Percentiles rank a stretch among this genome's conserved stretches.
These are phyloP conservation scores for Capillidium heterosporum DNA, from an alignment of 371 early-diverging fungal species.

Conservation along the genomic window DNA sequence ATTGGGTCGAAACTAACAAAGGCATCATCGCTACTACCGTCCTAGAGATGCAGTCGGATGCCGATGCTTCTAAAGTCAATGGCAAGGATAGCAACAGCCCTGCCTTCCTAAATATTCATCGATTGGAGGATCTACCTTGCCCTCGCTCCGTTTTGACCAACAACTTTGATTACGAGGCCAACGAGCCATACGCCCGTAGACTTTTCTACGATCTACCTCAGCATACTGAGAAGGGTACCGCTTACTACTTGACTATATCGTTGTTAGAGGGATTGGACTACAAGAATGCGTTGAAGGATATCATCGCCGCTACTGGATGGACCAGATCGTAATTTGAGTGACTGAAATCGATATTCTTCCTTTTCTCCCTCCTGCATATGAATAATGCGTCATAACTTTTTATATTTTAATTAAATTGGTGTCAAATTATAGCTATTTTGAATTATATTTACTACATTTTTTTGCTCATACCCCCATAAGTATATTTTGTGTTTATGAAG, in stretches of 20 bases:
- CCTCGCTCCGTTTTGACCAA: not conserved
- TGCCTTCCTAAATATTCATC: not conserved
- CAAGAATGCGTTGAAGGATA: not conserved
- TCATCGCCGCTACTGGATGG: too few relatives aligned
- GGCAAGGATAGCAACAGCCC: not conserved
- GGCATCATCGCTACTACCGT: conserved; percentile 12
- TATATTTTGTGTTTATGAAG: too few relatives aligned
- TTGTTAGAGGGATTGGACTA: conserved; percentile 1
- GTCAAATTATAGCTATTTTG: too few relatives aligned
- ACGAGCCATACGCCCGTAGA: conserved; percentile 39
- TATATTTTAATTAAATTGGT: too few relatives aligned
- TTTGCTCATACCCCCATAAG: too few relatives aligned
- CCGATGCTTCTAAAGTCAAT: not conserved
- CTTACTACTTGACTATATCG: conserved; percentile 33
- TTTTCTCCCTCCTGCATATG: too few relatives aligned
- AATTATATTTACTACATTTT: too few relatives aligned
- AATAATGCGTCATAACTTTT: too few relatives aligned
- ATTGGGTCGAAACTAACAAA: conserved; percentile 32
- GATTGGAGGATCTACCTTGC: not conserved
- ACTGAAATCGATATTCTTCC: too few relatives aligned
- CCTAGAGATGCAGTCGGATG: not conserved
- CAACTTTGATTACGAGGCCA: conserved; percentile 27
- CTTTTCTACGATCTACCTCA: conserved; percentile 66
- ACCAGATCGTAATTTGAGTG: too few relatives aligned
- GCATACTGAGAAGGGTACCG: conserved; percentile 43